phyloP scores from a whole-genome alignment of 2,329 filamentous ascomycete species.

The Annulohypoxylon truncatum region DNA sequence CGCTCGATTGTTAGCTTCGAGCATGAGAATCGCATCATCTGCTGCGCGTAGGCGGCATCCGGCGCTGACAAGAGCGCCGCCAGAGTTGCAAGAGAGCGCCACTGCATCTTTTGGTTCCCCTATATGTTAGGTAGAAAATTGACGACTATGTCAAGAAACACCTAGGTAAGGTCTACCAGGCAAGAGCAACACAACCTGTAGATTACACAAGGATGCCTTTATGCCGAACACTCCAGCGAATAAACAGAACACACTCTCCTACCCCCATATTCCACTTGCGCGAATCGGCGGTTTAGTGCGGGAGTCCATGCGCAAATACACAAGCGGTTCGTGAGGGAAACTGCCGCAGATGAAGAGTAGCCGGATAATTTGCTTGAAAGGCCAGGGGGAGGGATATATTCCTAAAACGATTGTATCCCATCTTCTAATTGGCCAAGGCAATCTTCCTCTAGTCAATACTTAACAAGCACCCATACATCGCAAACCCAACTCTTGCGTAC shows the following conservation, averaged over 20 bases:
- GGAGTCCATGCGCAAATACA: not conserved
- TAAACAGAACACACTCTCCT: not conserved
- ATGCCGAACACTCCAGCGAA: constrained; percentile 2
- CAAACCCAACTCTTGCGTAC: not conserved
- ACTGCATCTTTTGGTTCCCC: constrained; percentile 23
- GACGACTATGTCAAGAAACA: not conserved
- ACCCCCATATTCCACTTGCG: not conserved
- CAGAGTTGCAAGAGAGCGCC: constrained; percentile 17
- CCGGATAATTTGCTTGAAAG: constrained; percentile 31
- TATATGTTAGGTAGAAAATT: not conserved
- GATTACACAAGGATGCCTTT: constrained; percentile 1
- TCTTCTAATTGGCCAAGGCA: constrained; percentile 15
- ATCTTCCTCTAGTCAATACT: not conserved
- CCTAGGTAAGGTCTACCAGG: not conserved
- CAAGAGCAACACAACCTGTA: not conserved
- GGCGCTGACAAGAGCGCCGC: constrained; percentile 18
- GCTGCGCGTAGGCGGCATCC: constrained; percentile 21
- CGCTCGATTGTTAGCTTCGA: constrained; percentile 60
- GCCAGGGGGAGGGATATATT: constrained; percentile 27
- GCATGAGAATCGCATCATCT: constrained; percentile 53
- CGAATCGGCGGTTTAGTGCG: not conserved
- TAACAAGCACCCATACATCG: not conserved
- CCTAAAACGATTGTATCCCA: constrained; percentile 9
- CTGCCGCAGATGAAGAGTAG: constrained; percentile 32
- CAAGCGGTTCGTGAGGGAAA: constrained; percentile 24